These are phyloP conservation scores for Diaporthe ilicicola DNA, from an alignment of 2,329 filamentous ascomycete genomes.

Conservation along the genomic window DNA sequence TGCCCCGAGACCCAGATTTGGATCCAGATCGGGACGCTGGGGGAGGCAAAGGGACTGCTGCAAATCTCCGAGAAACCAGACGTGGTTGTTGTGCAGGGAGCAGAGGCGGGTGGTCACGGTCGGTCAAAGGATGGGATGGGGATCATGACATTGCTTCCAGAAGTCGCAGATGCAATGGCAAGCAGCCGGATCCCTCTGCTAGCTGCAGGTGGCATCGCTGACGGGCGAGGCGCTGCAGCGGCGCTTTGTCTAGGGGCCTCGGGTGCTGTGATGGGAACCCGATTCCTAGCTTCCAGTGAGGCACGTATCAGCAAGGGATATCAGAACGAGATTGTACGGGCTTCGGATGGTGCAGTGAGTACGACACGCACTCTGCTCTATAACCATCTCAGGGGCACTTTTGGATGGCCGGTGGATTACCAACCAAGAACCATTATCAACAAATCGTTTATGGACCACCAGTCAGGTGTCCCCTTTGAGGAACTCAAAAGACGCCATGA, in stretches of 20 bases:
- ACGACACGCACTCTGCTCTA: constrained; percentile 54
- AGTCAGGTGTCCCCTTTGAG: constrained; percentile 50
- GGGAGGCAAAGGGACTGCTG: constrained; percentile 54
- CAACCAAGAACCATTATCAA: constrained; percentile 52
- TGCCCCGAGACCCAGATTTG: constrained; percentile 56
- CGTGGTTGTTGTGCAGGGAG: constrained; percentile 60
- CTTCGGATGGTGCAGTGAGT: constrained; percentile 47
- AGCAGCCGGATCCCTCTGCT: constrained; percentile 51
- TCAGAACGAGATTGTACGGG: constrained; percentile 51
- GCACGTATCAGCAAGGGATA: constrained; percentile 51
- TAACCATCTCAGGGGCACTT: constrained; percentile 53
- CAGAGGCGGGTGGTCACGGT: constrained; percentile 63
- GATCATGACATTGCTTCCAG: constrained; percentile 58
- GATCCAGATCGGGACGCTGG: constrained; percentile 60
- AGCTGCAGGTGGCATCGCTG: constrained; percentile 61
- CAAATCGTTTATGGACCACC: constrained; percentile 47
- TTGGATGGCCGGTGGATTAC: constrained; percentile 52
- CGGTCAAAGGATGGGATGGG: constrained; percentile 52
- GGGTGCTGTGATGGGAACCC: constrained; percentile 69
- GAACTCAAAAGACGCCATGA: constrained; percentile 54
- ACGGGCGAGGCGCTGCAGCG: constrained; percentile 59
- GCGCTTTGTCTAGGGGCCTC: constrained; percentile 59
- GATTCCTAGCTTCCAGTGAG: constrained; percentile 63
- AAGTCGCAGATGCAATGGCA: constrained; percentile 52
- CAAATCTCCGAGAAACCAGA: constrained; percentile 50